Conservation (phyloP, 2,329 filamentous ascomycete genomes). For the Coccinonectria pachysandricola region DNA sequence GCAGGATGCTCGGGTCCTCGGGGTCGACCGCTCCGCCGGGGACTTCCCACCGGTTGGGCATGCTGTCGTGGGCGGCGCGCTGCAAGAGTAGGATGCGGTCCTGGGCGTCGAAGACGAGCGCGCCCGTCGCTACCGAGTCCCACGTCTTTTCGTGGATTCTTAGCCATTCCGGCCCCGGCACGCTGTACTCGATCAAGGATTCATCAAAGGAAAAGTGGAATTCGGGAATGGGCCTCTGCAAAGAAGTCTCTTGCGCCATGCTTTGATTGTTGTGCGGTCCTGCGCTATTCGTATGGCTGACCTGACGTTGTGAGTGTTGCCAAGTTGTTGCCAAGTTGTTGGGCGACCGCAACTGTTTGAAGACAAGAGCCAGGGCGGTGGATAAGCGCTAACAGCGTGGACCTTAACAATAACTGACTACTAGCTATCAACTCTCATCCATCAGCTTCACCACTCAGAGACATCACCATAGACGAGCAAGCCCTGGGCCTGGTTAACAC, state of each 20-base stretch:
- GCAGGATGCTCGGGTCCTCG: conserved; percentile 30
- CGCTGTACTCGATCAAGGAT: conserved; percentile 14
- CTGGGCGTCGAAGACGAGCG: conserved; percentile 25
- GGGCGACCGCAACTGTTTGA: no score
- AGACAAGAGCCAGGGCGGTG: no score
- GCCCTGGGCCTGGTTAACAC: no score
- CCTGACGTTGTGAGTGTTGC: conserved; percentile 1
- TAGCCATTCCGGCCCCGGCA: conserved; percentile 17
- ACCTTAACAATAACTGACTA: neutral
- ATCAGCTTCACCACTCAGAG: no score
- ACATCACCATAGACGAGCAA: no score
- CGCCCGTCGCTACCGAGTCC: conserved; percentile 22
- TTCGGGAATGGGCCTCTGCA: conserved; percentile 1
- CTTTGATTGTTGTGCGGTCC: neutral
- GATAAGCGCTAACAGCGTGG: no score
- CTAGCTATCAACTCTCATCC: neutral
- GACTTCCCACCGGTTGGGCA: conserved; percentile 37
- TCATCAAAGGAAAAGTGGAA: conserved; percentile 15
- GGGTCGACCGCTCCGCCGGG: conserved; percentile 38
- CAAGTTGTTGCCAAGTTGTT: no score
- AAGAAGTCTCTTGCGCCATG: conserved; percentile 6
- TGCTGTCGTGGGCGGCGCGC: conserved; percentile 33
- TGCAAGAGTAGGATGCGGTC: conserved; percentile 34
- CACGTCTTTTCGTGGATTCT: conserved; percentile 14
- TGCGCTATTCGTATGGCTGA: no score